Conservation (phyloP, 257 asterid species). For the Solanum rostratum region DNA sequence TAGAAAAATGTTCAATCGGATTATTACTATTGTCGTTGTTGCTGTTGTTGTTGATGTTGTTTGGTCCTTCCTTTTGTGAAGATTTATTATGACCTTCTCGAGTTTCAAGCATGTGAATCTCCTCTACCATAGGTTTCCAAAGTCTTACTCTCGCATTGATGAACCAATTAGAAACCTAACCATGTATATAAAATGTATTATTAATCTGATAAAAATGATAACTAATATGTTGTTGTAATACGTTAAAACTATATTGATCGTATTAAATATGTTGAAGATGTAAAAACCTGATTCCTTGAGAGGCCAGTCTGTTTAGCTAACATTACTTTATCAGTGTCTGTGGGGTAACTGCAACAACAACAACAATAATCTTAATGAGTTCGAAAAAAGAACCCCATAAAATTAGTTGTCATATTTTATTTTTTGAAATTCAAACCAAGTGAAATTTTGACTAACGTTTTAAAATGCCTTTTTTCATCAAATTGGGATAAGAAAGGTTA, state of each 20-base stretch:
- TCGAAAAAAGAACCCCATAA: not conserved
- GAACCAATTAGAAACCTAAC: conserved; percentile 92
- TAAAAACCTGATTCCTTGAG: conserved; percentile 79
- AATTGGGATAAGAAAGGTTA: not conserved
- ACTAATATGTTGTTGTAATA: not conserved
- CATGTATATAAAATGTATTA: not conserved
- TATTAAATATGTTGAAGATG: not conserved
- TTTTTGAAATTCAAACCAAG: not conserved
- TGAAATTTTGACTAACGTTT: not conserved
- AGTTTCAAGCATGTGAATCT: conserved; percentile 83
- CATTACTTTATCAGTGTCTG: conserved; percentile 82
- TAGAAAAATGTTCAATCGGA: conserved; percentile 15
- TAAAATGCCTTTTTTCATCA: no score
- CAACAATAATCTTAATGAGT: not conserved
- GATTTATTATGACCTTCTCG: conserved; percentile 38
- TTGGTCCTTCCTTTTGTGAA: conserved; percentile 27
- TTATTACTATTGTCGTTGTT: conserved; percentile 11
- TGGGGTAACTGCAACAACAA: conserved; percentile 57
- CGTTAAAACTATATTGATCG: not conserved
- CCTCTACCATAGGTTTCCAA: conserved; percentile 99
- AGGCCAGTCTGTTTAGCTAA: conserved; percentile 92
- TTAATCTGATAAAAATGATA: not conserved
- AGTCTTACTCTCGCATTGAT: conserved; percentile 92
- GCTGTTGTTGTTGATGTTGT: conserved; percentile 9
- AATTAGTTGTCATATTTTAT: not conserved